Base-by-base conservation (phyloP, 2,329 filamentous ascomycete genomes). In the Trichoderma endophyticum region DNA sequence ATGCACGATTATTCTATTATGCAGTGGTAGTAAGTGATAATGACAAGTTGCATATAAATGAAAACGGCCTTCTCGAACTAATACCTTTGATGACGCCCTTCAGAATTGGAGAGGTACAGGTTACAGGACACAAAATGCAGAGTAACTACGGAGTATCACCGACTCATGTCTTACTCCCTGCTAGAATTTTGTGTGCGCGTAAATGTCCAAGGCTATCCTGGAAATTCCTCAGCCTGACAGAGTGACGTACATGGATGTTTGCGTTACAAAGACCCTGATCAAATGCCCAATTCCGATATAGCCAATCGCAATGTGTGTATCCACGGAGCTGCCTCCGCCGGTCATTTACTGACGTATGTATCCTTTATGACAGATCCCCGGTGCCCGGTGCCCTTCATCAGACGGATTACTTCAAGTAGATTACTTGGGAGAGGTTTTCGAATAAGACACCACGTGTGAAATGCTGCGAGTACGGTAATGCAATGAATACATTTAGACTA, bases 241-340 rank as follows among this genome's bases (percentile, higher is more conserved):
- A 57, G 30, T 59, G 65, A 68, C 54, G 54, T 68, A 68, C 65
- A 60, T 60, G 65, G 36, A 51, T 60, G 36, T 30, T 26, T 28
- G 43, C 54, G 30, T 48, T 32, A 28, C 34, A 30, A 68, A 15
- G 30, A 68, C 65, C 65, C 65, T 68, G 34, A 39, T 30, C 18
- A 51, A 32, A 59, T 24, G 6, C 48, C n/a, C 11, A 54, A 5
- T 7, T 24, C 18, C 21, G 4, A 54, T 6, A 54, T 54, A 39
- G 30, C 61, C 36, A 64, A 57, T 54, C 34, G 65, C 48, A 21
- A 21, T 34, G 12, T 4, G 56, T 36, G 65, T 60, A 18, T n/a
- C 39, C 12, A n/a, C 48, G 48, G 48, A 54, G 48, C 48, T 54
- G 21, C 48, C 21, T 54, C 48, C 48, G 48, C 21, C 43, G 26